Evolutionary conservation across 768 basidiomycete species (phyloP).

Genomic region (Naganishia antarctica): DNA sequence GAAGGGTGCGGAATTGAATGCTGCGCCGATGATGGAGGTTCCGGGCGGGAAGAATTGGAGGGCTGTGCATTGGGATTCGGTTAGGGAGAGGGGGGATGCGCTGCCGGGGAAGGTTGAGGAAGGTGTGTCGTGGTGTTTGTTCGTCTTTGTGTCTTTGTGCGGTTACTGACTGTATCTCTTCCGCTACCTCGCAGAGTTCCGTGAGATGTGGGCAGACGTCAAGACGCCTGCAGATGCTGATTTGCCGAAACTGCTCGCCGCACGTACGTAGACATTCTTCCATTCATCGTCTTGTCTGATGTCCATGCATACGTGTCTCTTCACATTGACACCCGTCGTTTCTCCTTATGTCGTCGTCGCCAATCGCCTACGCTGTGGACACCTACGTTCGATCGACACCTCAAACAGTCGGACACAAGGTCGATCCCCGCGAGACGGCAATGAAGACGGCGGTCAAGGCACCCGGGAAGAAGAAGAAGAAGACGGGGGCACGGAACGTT

Average conservation of each 20-base stretch:
- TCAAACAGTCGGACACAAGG: slow-evolving; percentile 23
- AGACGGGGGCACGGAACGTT: slow-evolving; percentile 29
- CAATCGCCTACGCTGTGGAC: too few species aligned
- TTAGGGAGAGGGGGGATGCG: slow-evolving; percentile 22
- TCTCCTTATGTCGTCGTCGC: too few species aligned
- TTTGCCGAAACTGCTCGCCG: slow-evolving; percentile 14
- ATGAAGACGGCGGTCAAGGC: slow-evolving; percentile 24
- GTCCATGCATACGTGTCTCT: too few species aligned
- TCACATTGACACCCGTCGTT: too few species aligned
- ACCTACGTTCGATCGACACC: too few species aligned
- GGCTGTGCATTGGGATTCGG: slow-evolving; percentile 25
- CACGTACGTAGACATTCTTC: slow-evolving; percentile 18
- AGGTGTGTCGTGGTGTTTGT: slow-evolving; percentile 7
- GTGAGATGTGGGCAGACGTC: slow-evolving; percentile 26
- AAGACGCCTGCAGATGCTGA: slow-evolving; percentile 21
- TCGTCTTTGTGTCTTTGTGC: not conserved
- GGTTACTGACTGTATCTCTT: too few species aligned
- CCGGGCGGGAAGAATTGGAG: slow-evolving; percentile 25
- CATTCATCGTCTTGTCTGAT: not conserved
- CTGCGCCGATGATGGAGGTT: slow-evolving; percentile 28
- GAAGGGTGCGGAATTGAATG: slow-evolving; percentile 17
- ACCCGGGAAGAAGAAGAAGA: slow-evolving; percentile 33
- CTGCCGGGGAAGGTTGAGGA: slow-evolving; percentile 24
- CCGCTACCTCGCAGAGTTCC: slow-evolving; percentile 27
- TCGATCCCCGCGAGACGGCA: slow-evolving; percentile 18